These are phyloP conservation scores for Chalaropsis ovoidea DNA, from an alignment of 2,329 filamentous ascomycete species.

Conservation along the genomic window DNA sequence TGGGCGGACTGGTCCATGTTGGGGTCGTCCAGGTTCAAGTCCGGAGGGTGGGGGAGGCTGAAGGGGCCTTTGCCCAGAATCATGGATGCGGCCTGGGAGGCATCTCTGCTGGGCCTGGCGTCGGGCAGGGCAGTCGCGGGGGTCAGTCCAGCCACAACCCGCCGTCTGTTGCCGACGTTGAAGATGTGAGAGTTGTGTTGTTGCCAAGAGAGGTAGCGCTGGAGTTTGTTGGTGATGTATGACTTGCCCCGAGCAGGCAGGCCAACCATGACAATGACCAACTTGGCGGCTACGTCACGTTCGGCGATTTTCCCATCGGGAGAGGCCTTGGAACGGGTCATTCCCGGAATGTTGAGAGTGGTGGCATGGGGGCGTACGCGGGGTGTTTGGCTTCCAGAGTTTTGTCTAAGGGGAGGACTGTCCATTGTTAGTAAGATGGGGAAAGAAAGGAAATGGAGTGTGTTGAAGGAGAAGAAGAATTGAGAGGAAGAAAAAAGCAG, in stretches of 20 bases:
- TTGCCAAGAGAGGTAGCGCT: slow-evolving; percentile 91
- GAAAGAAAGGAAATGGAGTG: slow-evolving; percentile 17
- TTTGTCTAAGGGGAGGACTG: slow-evolving; percentile 59
- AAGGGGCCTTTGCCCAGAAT: slow-evolving; percentile 45
- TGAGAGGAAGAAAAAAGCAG: slow-evolving; percentile 20
- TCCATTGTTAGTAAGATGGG: slow-evolving; percentile 26
- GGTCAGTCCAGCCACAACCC: slow-evolving; percentile 58
- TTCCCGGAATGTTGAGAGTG: slow-evolving; percentile 89
- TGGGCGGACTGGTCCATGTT: slow-evolving; percentile 71
- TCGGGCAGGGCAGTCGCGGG: slow-evolving; percentile 27
- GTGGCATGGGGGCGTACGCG: slow-evolving; percentile 74
- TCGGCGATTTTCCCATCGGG: slow-evolving; percentile 90
- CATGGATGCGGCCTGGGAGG: slow-evolving; percentile 46
- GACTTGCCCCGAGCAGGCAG: slow-evolving; percentile 92
- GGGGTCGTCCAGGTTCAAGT: slow-evolving; percentile 24
- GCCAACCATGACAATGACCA: slow-evolving; percentile 97
- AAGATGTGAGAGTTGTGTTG: slow-evolving; percentile 94
- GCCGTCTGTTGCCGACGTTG: slow-evolving; percentile 87
- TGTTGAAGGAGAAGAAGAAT: slow-evolving; percentile 12
- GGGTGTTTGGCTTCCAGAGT: slow-evolving; percentile 67
- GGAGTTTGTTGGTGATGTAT: slow-evolving; percentile 97
- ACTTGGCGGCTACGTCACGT: slow-evolving; percentile 87
- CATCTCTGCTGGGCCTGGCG: slow-evolving; percentile 35
- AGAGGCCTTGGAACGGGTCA: slow-evolving; percentile 90
- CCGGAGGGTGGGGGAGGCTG: slow-evolving; percentile 30